Percentiles rank a stretch among this genome's conserved stretches.
phyloP scores from a whole-genome alignment of 2,329 filamentous ascomycete genomes.

The Aureobasidium sp. region DNA sequence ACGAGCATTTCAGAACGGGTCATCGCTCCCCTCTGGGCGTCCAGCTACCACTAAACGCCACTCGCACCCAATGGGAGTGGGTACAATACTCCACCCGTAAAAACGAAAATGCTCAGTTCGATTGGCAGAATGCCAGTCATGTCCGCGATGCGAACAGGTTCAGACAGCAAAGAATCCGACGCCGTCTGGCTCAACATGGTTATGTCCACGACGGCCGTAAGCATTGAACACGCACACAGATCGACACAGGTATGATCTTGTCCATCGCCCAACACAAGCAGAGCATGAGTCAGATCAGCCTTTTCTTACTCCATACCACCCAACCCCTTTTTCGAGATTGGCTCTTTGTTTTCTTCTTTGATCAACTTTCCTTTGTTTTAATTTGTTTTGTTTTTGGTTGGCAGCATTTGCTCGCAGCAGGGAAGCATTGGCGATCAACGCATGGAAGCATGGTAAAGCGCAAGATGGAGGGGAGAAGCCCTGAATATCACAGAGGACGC shows the following conservation, averaged over 20 bases:
- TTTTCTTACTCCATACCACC: too few relatives aligned
- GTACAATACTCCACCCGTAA: neutral
- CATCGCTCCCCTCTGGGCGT: neutral
- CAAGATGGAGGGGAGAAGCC: neutral
- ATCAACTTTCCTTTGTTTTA: neutral
- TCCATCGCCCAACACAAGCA: too few relatives aligned
- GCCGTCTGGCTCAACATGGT: neutral
- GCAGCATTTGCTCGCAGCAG: neutral
- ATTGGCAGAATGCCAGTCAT: neutral
- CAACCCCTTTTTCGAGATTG: too few relatives aligned
- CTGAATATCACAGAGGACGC: too few relatives aligned
- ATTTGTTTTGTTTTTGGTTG: neutral
- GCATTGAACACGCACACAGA: neutral
- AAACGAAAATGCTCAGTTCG: neutral
- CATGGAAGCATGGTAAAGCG: neutral
- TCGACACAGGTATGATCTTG: too few relatives aligned
- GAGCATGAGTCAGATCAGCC: too few relatives aligned
- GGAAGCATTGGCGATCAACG: neutral
- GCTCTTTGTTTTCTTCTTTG: neutral
- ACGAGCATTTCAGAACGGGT: neutral
- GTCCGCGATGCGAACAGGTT: neutral
- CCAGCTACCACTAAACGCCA: neutral
- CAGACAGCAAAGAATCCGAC: neutral
- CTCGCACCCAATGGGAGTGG: neutral
- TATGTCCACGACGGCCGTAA: neutral